Conservation (phyloP, 2,329 filamentous ascomycete species). For the Aureobasidium subglaciale region DNA sequence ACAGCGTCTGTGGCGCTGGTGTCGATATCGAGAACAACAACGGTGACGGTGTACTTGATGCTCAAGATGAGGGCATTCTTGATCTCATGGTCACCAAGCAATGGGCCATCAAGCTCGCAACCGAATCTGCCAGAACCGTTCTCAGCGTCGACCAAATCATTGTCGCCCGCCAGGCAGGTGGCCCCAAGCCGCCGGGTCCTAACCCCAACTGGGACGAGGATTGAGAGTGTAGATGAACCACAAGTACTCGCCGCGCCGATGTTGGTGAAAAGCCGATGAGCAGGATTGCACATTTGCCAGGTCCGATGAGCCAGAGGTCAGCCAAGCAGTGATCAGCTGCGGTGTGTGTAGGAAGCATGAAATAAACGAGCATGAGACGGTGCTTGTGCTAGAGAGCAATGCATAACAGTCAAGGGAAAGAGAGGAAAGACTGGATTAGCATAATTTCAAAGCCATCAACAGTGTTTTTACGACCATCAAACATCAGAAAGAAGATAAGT, state of each 20-base stretch:
- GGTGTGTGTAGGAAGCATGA: too few relatives aligned
- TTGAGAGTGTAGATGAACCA: conserved; percentile 15
- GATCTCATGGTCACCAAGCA: conserved; percentile 88
- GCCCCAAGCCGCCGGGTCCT: conserved; percentile 90
- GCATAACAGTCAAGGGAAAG: neutral
- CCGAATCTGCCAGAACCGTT: conserved; percentile 87
- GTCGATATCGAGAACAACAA: conserved; percentile 91
- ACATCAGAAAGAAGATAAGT: neutral
- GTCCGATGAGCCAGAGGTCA: neutral
- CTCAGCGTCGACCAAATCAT: conserved; percentile 98
- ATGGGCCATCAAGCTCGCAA: conserved; percentile 96
- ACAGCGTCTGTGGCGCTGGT: conserved; percentile 72
- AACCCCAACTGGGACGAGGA: conserved; percentile 75
- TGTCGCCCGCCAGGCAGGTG: conserved; percentile 91
- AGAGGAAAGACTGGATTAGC: neutral
- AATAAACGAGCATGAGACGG: neutral
- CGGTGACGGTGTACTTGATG: conserved; percentile 73
- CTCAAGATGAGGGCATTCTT: conserved; percentile 79
- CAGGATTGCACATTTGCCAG: neutral
- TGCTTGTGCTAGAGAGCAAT: neutral
- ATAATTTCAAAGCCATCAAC: neutral
- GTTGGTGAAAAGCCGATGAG: neutral
- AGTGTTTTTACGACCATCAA: neutral
- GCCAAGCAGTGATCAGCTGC: too few relatives aligned
- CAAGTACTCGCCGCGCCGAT: too few relatives aligned